Evolutionary conservation across 495 filamentous ascomycete genomes (phyloP).

Genomic region (Aspergillus nanangensis): DNA sequence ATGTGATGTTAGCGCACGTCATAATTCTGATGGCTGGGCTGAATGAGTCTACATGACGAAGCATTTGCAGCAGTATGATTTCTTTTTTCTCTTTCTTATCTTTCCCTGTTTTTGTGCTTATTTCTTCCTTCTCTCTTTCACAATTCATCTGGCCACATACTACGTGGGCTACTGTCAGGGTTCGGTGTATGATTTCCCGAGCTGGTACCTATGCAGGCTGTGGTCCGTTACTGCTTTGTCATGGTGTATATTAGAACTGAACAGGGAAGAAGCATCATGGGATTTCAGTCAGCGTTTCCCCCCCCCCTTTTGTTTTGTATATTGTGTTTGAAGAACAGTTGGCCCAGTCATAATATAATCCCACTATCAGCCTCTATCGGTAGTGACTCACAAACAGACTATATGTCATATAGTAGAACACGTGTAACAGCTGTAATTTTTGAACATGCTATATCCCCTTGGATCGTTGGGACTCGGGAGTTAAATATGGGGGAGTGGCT

Average conservation of each 20-base stretch:
- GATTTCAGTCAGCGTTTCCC: constrained; percentile 9
- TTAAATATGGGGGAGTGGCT: no score
- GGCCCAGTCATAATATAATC: no score
- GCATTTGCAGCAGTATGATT: constrained; percentile 25
- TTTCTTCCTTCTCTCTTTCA: constrained; percentile 12
- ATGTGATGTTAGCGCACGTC: neutral
- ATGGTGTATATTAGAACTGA: constrained; percentile 28
- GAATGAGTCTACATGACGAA: constrained; percentile 21
- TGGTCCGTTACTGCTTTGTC: constrained; percentile 18
- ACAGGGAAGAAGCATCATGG: constrained; percentile 15
- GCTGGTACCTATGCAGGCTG: constrained; percentile 20
- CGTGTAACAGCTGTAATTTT: no score
- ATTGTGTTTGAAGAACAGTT: neutral
- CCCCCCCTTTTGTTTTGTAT: constrained; percentile 6
- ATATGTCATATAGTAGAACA: no score
- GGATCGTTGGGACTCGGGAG: no score
- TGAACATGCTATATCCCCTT: no score
- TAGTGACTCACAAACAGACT: no score
- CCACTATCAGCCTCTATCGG: no score
- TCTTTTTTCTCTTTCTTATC: constrained; percentile 9
- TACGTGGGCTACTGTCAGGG: constrained; percentile 10
- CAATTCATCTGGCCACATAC: constrained; percentile 10
- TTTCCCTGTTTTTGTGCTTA: constrained; percentile 12
- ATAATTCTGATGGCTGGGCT: neutral
- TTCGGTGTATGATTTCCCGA: constrained; percentile 18